A percentile compares a stretch with the other conserved stretches of the same genome.
These are phyloP conservation scores for Samsoniella hepiali DNA, from an alignment of 2,329 filamentous ascomycete genomes.

Conservation along the genomic window DNA sequence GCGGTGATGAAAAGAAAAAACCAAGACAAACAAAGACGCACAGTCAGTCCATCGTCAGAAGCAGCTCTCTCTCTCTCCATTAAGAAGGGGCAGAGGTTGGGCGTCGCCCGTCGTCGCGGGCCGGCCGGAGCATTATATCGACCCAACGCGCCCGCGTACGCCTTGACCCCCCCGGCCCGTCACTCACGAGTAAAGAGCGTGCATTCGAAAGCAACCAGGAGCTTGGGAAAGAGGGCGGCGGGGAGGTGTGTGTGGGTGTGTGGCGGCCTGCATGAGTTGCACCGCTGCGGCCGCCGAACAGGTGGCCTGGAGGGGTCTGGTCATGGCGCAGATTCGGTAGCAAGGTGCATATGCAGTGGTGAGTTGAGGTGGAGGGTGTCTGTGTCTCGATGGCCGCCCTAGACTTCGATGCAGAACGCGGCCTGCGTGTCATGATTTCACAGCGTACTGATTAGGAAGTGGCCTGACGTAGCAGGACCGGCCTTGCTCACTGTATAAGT, in stretches of 20 bases:
- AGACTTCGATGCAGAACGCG: neutral
- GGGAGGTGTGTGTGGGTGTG: neutral
- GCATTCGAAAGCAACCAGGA: neutral
- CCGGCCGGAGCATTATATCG: conserved; percentile 4
- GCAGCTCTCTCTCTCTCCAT: neutral
- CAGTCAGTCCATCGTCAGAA: neutral
- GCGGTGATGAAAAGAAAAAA: neutral
- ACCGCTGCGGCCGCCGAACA: neutral
- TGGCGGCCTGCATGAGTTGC: neutral
- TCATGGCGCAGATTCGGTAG: neutral
- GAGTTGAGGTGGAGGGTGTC: neutral
- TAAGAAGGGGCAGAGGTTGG: neutral
- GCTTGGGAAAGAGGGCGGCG: neutral
- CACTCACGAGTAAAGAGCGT: conserved; percentile 9
- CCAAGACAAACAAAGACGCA: neutral
- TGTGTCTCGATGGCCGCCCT: neutral
- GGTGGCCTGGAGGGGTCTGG: neutral
- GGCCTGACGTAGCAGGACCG: neutral
- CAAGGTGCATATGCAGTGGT: neutral
- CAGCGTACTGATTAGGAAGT: neutral
- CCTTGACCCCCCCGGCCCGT: neutral
- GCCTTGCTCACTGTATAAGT: neutral
- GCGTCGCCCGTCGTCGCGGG: neutral
- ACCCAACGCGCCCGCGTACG: conserved; percentile 4
- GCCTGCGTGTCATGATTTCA: conserved; percentile 9